Conservation (phyloP, 2,329 filamentous ascomycete genomes). For the Phialophora chinensis region DNA sequence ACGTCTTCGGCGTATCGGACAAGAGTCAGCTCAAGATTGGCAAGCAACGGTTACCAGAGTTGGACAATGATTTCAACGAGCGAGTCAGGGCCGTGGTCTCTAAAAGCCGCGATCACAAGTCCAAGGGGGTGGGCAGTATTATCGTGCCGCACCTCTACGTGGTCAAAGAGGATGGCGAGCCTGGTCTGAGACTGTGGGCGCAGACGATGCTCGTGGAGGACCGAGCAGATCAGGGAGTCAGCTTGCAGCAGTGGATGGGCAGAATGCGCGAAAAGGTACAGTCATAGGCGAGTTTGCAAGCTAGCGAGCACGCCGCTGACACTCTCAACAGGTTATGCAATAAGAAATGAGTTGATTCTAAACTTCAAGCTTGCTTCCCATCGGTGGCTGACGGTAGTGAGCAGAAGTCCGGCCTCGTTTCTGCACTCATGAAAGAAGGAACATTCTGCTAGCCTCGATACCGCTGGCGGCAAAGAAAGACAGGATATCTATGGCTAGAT, state of each 20-base stretch:
- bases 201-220: conserved; percentile 96
- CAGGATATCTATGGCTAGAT: conserved; percentile 17
- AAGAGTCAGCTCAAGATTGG: conserved; percentile 85
- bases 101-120: conserved; percentile 87
- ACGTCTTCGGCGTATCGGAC: conserved; percentile 89
- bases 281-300: conserved; percentile 18
- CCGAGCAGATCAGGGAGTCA: conserved; percentile 89
- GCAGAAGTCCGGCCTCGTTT: conserved; percentile 1
- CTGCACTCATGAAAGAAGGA: background rate
- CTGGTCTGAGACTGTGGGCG: conserved; percentile 92
- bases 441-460: conserved; percentile 16
- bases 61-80: conserved; percentile 97
- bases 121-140: conserved; percentile 89
- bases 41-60: conserved; percentile 82
- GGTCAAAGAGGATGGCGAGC: conserved; percentile 93
- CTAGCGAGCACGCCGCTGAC: conserved; percentile 24
- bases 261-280: conserved; percentile 91
- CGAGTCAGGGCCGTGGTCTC: conserved; percentile 85
- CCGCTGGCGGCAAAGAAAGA: conserved; percentile 12
- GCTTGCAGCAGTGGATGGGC: conserved; percentile 91
- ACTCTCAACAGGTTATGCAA: conserved; percentile 35
- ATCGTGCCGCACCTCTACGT: conserved; percentile 91
- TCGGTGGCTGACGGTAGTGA: background rate
- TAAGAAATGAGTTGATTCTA: conserved; percentile 9
- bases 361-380: background rate